phyloP scores from a whole-genome alignment of 2,329 filamentous ascomycete genomes.

The Sclerotinia borealis region DNA sequence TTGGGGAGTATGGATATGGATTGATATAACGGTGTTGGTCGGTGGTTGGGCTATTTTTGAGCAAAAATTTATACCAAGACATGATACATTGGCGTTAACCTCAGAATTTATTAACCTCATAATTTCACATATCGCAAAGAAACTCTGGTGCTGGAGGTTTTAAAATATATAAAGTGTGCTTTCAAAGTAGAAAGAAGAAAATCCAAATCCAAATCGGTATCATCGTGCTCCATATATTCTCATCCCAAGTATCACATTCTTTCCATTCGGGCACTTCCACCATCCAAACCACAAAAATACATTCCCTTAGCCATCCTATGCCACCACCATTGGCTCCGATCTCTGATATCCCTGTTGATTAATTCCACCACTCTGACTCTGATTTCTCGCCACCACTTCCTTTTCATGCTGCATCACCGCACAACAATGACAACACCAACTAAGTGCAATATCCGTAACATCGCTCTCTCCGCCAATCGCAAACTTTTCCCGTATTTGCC shows the following conservation, averaged over 20 bases:
- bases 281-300: background rate
- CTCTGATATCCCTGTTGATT: slow-evolving; percentile 14
- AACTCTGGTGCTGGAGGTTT: background rate
- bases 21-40: background rate
- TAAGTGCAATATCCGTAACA: slow-evolving; percentile 34
- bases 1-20: no score
- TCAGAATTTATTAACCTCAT: background rate
- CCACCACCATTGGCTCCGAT: slow-evolving; percentile 15
- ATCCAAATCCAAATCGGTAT: background rate
- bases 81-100: background rate
- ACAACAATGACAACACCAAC: slow-evolving; percentile 32
- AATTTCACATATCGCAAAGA: background rate
- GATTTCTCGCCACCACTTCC: slow-evolving; percentile 21
- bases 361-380: background rate
- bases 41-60: background rate
- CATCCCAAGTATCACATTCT: background rate
- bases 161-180: background rate
- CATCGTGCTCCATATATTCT: background rate
- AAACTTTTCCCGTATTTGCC: slow-evolving; percentile 21
- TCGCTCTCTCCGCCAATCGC: slow-evolving; percentile 31
- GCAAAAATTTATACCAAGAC: background rate
- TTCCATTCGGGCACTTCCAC: background rate
- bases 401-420: slow-evolving; percentile 28
- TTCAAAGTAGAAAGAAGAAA: background rate
- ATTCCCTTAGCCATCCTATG: background rate